A percentile compares a stretch with the other conserved stretches of the same genome.
phyloP scores from a whole-genome alignment of 2,329 filamentous ascomycete genomes.

The Dactylella cylindrospora region DNA sequence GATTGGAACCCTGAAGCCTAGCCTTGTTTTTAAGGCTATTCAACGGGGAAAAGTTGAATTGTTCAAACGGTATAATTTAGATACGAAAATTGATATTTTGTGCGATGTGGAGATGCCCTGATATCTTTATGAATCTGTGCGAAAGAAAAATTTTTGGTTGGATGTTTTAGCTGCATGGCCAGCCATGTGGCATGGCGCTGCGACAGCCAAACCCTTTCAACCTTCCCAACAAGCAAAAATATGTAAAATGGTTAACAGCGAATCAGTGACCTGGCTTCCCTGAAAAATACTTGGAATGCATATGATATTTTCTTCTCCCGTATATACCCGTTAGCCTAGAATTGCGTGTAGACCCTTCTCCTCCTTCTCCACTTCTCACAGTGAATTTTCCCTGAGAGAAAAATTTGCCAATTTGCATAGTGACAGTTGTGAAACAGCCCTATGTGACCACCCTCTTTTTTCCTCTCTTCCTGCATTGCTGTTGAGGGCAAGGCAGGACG shows the following conservation, averaged over 20 bases:
- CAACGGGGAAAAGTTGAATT: too few species aligned
- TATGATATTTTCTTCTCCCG: slow-evolving; percentile 31
- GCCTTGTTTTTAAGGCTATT: too few species aligned
- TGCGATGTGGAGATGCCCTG: too few species aligned
- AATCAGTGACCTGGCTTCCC: slow-evolving; percentile 40
- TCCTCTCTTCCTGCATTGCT: slow-evolving; percentile 29
- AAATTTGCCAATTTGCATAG: too few species aligned
- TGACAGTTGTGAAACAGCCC: too few species aligned
- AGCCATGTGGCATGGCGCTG: slow-evolving; percentile 19
- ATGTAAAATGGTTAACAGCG: too few species aligned
- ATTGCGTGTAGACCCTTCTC: slow-evolving; percentile 40
- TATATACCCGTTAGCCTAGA: slow-evolving; percentile 38
- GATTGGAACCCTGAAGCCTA: slow-evolving; percentile 1
- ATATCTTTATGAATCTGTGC: too few species aligned
- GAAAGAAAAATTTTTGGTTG: too few species aligned
- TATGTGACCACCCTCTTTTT: too few species aligned
- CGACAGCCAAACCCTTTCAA: slow-evolving; percentile 18
- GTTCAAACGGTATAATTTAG: too few species aligned
- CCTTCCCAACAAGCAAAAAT: slow-evolving; percentile 28
- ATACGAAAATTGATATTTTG: too few species aligned
- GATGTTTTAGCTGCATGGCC: slow-evolving; percentile 13
- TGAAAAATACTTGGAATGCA: slow-evolving; percentile 38
- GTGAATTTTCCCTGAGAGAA: too few species aligned
- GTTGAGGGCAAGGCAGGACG: slow-evolving; percentile 22
- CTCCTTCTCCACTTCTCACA: slow-evolving; percentile 9